A percentile compares a stretch with the other conserved stretches of the same genome.
phyloP scores from a whole-genome alignment of 202 grass and related monocot species.

The Carex arenaria region DNA sequence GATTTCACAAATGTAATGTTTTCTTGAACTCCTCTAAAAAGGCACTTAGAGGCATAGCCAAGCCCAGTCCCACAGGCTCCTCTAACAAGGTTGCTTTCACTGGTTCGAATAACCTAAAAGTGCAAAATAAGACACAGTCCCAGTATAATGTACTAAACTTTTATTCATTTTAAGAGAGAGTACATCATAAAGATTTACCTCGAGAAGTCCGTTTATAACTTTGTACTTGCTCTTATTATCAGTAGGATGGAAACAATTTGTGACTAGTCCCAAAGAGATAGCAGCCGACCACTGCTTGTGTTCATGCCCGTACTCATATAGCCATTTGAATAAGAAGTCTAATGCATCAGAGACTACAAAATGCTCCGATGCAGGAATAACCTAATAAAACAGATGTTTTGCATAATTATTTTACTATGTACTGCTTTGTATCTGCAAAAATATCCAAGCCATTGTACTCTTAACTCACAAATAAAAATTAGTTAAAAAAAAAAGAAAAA shows the following conservation, averaged over 20 bases:
- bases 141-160: conserved; percentile 30
- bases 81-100: conserved; percentile 76
- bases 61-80: conserved; percentile 76
- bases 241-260: conserved; percentile 72
- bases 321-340: conserved; percentile 83
- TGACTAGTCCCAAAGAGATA: conserved; percentile 72
- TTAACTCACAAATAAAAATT: neutral
- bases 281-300: conserved; percentile 78
- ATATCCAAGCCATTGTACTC: neutral
- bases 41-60: conserved; percentile 69
- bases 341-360: conserved; percentile 67
- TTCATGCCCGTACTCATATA: conserved; percentile 86
- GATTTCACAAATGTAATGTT: conserved; percentile 38
- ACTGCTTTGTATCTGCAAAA: neutral
- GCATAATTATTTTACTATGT: neutral
- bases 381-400: conserved; percentile 37
- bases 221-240: conserved; percentile 69
- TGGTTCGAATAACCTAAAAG: conserved; percentile 69
- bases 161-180: conserved; percentile 4
- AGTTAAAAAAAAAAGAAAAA: neutral
- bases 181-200: conserved; percentile 41
- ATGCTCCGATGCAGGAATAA: conserved; percentile 71
- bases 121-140: conserved; percentile 25
- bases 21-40: conserved; percentile 48
- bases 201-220: conserved; percentile 63